A percentile compares a stretch with the other conserved stretches of the same genome.
These are phyloP conservation scores for Alternaria consortialis DNA, from an alignment of 2,329 filamentous ascomycete genomes.

Conservation along the genomic window DNA sequence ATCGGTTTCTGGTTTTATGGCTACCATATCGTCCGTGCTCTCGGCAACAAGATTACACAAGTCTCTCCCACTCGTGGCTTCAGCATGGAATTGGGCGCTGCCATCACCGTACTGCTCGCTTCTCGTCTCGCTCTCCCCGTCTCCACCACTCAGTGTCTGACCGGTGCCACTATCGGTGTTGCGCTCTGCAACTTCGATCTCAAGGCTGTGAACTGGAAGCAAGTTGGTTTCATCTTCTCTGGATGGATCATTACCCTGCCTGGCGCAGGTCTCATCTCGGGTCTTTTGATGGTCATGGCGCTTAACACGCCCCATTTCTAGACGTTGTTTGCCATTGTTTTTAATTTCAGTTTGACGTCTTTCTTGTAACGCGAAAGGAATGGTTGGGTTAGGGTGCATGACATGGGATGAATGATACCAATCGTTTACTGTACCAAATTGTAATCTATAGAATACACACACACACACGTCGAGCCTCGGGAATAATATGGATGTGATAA, in stretches of 20 bases:
- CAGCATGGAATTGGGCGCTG: slow-evolving; percentile 53
- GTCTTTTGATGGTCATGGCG: slow-evolving; percentile 53
- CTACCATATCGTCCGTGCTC: slow-evolving; percentile 69
- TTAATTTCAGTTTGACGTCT: neutral
- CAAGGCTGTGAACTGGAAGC: slow-evolving; percentile 55
- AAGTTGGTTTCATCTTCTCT: slow-evolving; percentile 53
- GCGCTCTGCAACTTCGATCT: slow-evolving; percentile 46
- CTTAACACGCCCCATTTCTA: slow-evolving; percentile 54
- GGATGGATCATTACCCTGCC: slow-evolving; percentile 57
- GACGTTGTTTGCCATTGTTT: neutral
- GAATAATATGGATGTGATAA: neutral
- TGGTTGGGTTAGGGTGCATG: neutral
- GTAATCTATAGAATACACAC: neutral
- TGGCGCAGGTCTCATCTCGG: slow-evolving; percentile 52
- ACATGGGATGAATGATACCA: slow-evolving; percentile 6
- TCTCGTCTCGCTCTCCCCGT: slow-evolving; percentile 69
- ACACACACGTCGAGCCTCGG: neutral
- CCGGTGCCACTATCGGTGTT: slow-evolving; percentile 36
- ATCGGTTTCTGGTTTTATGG: slow-evolving; percentile 69
- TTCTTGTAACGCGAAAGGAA: neutral
- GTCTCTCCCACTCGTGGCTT: slow-evolving; percentile 66
- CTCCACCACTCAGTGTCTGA: slow-evolving; percentile 68
- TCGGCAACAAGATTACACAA: slow-evolving; percentile 69
- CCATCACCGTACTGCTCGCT: slow-evolving; percentile 69
- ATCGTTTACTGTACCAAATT: slow-evolving; percentile 5